Percentiles rank a stretch among this genome's conserved stretches.
Conservation (phyloP, 75 land plant species). For the Picea glauca region DNA sequence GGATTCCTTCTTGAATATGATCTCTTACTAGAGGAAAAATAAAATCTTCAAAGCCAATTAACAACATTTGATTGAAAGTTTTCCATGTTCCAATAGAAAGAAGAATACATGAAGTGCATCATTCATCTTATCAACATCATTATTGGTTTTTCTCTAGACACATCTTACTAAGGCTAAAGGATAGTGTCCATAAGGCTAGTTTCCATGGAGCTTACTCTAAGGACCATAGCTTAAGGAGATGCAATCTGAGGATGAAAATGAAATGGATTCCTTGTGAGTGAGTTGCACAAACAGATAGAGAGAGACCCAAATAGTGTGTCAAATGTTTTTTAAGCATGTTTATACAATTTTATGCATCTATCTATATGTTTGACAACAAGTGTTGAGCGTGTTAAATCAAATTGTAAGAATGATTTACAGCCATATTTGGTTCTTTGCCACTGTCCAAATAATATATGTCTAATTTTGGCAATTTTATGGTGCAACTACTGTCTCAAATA, state of each 20-base stretch:
- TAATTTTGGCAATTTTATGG: not conserved
- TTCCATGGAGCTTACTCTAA: too few species aligned
- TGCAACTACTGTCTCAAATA: not conserved
- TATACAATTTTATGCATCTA: not conserved
- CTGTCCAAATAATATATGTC: not conserved
- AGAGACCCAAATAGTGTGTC: not conserved
- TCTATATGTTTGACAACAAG: not conserved
- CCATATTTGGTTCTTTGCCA: not conserved
- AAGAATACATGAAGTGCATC: conserved; percentile 37
- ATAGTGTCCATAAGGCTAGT: too few species aligned
- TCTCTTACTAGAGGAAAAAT: conserved; percentile 77
- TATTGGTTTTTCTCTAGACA: not conserved
- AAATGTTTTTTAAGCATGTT: not conserved
- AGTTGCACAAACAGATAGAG: too few species aligned
- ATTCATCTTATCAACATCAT: not conserved
- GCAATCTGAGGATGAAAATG: too few species aligned
- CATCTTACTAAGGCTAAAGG: too few species aligned
- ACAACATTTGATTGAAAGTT: conserved; percentile 55
- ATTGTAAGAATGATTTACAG: not conserved
- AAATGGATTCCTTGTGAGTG: too few species aligned
- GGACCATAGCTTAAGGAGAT: too few species aligned
- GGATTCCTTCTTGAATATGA: conserved; percentile 86
- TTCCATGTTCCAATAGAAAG: conserved; percentile 64
- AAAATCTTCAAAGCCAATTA: conserved; percentile 61
- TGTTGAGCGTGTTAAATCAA: not conserved